Base-by-base conservation (phyloP, 192 early-diverging fungal genomes). In the Lobosporangium transversale region DNA sequence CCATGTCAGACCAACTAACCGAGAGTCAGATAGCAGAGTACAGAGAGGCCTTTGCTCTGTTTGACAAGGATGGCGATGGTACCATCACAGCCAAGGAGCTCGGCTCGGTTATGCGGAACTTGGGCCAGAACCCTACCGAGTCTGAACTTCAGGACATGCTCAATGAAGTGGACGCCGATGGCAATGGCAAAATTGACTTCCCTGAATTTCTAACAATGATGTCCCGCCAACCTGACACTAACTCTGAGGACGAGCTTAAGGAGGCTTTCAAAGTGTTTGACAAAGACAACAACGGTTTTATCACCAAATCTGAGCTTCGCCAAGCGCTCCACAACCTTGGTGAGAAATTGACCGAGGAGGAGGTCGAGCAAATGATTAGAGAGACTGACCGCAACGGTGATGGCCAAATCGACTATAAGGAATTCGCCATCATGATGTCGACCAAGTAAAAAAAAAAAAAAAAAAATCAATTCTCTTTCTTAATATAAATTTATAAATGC, bases 261-360 rank as follows among this genome's bases (percentile, higher is more conserved):
- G 94, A 95, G 81, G 94, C 94, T 18, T 98, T 97, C 91, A 91
- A 89, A 78, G 91, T 96, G 31, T 97, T 98, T 79, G 96, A 97
- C 86, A 94, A 94, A 87, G 91, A 96, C 64, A 89, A 89, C 71
- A 90, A 93, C 70, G 95, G 97, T 47, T 89, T 83, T 80, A 97
- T 98, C 75, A 88, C 88, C 8, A 87, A 92, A 53, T 83, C 89
- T 27, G 96, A 98, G 83, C 89, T 98, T 45, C 84, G 90, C 50
- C 91, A 92, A 62, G 93, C 96, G 37, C 90, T 97, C 87, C 95
- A 90, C 58, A 90, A 84, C 68, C 88, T 97, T 50, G 96, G 96
- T 73, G 90, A 93, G 83, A 90, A 88, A 67, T 81, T 94, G 44
- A 87, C 88, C 50, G 87, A 89, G 23, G 86, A 78, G 36, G 93